Percentiles rank a stretch among this genome's conserved stretches.
Evolutionary conservation across 2,329 filamentous ascomycete species (phyloP).

Genomic region (Volutella citrinella): DNA sequence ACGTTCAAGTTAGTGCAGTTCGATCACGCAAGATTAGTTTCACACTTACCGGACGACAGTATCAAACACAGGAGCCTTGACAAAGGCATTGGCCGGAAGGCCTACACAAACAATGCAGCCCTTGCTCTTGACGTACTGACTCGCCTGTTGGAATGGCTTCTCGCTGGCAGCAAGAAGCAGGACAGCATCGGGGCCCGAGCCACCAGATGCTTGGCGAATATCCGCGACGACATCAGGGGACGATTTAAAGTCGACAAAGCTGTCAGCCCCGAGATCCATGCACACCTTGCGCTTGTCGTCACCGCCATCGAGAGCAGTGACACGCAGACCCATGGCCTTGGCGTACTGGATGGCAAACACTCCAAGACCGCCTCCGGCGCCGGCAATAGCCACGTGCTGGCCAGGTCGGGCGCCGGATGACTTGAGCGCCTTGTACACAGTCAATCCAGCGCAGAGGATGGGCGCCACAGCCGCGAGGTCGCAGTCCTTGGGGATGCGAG

Average conservation of each 20-base stretch:
- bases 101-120: constrained; percentile 83
- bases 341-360: constrained; percentile 78
- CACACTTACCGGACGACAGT: constrained; percentile 57
- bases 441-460: constrained; percentile 78
- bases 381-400: constrained; percentile 75
- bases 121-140: constrained; percentile 75
- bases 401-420: constrained; percentile 70
- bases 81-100: constrained; percentile 74
- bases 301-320: constrained; percentile 78
- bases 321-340: constrained; percentile 77
- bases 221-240: constrained; percentile 74
- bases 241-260: constrained; percentile 74
- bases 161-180: constrained; percentile 79
- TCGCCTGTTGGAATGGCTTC: constrained; percentile 89
- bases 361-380: constrained; percentile 77
- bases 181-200: constrained; percentile 79
- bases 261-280: constrained; percentile 63
- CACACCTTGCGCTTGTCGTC: constrained; percentile 73
- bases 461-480: constrained; percentile 72
- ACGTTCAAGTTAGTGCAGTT: constrained; percentile 6
- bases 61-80: constrained; percentile 81
- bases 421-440: constrained; percentile 82
- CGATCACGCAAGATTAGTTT: too few relatives aligned
- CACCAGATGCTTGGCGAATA: constrained; percentile 67
- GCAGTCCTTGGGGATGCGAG: constrained; percentile 70